Base-by-base conservation (phyloP, 2,329 filamentous ascomycete species). In the Diplodia intermedia region DNA sequence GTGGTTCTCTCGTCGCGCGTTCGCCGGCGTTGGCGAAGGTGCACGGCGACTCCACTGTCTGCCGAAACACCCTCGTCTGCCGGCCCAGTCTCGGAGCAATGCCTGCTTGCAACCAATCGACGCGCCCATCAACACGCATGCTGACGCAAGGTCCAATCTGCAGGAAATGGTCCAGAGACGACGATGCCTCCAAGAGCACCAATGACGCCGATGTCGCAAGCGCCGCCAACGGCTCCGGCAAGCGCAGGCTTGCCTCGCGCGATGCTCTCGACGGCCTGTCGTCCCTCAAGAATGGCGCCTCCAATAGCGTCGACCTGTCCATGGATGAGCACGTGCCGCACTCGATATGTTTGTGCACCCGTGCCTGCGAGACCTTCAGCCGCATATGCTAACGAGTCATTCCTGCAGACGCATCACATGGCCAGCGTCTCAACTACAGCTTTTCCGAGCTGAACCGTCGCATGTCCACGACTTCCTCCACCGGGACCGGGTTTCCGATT, bases 301-400 rank as follows among this genome's bases (percentile, higher is more conserved):
- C 3, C 74, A 77, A 4, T 81, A 80, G 36, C 50, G 56, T 38
- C 49, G 50, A 68, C 65, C 78, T 80, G 12, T 85, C 83, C 71
- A 57, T 79, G 80, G 81, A 84, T 23, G 83, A 86, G 72, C 87
- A 89, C 80, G 86, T 88, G 72, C 88, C 88, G 65, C 88, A 90
- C 78, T 82, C 89, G 36, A 81, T 89, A 69, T 90, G 88, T 90
- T 76, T 77, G 86, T 86, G 52, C 8, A 38, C 15, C 26, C 63
- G 23, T 55, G 53, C 20, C 49, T 47, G 31, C 15, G 18, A 7
- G 20, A 31, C 40, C 20, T 33, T 38, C 43, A 63, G 47, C 60
- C 60, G 43, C 43, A 63, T 52, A 26, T 31, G 47, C 65, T 63
- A 43, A 56, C 67, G 26, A 40, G 43, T 33, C 36, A 29, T 11